phyloP scores from a whole-genome alignment of 306 rosid species.

The Cucumis cinereus region DNA sequence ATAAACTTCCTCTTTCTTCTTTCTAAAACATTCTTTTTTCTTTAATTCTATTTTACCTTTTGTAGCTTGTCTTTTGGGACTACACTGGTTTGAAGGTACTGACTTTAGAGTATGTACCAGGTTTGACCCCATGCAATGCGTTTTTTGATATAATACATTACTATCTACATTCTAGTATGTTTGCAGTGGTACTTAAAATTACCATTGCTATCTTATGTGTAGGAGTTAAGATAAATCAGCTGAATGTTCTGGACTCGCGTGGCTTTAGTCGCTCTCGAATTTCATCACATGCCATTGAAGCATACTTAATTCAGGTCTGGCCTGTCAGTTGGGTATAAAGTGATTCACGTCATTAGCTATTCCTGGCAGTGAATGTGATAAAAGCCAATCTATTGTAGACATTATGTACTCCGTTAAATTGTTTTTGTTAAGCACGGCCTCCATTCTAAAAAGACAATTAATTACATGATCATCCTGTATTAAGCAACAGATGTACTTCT shows the following conservation, averaged over 20 bases:
- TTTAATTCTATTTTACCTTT: neutral
- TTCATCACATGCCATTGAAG: conserved; percentile 75
- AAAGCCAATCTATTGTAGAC: neutral
- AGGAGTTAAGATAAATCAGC: conserved; percentile 74
- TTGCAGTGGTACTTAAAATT: neutral
- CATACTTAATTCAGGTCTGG: conserved; percentile 81
- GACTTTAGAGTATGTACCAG: conserved; percentile 95
- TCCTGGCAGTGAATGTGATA: neutral
- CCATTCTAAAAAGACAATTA: neutral
- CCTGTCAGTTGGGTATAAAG: conserved; percentile 3
- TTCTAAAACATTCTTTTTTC: neutral
- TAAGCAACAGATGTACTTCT: conserved; percentile 4
- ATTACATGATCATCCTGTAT: neutral
- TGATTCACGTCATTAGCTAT: neutral
- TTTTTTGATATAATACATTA: neutral
- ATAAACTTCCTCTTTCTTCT: neutral
- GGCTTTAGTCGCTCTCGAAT: conserved; percentile 52
- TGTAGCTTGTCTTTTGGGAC: conserved; percentile 84
- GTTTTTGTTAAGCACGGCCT: neutral
- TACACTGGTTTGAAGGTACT: conserved; percentile 73
- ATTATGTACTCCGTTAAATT: neutral
- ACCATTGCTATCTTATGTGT: neutral
- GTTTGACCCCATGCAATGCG: conserved; percentile 35
- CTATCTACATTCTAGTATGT: neutral
- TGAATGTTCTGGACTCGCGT: conserved; percentile 41